phyloP scores from a whole-genome alignment of 116 monocot genomes.

The Iris pallida region DNA sequence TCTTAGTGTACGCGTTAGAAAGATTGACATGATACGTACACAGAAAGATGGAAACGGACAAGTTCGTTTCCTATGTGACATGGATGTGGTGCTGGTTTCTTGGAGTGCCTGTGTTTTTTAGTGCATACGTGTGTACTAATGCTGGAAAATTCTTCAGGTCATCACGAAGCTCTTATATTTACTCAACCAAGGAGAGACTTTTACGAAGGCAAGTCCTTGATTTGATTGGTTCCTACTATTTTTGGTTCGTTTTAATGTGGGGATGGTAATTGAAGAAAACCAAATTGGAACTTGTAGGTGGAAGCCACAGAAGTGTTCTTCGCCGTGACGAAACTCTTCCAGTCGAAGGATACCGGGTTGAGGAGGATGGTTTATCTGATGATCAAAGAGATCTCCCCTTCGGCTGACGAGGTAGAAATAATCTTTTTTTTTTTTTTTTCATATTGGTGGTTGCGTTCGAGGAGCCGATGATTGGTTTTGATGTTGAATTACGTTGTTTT shows the following conservation, averaged over 20 bases:
- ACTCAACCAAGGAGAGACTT: slow-evolving; percentile 94
- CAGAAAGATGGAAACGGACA: neutral
- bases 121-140: neutral
- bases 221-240: neutral
- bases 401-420: slow-evolving; percentile 79
- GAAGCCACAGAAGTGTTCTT: slow-evolving; percentile 98
- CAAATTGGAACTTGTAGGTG: slow-evolving; percentile 27
- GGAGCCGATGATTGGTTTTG: neutral
- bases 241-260: neutral
- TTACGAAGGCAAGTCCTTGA: slow-evolving; percentile 67
- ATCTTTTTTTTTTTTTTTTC: neutral
- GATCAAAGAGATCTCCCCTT: slow-evolving; percentile 97
- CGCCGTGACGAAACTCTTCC: slow-evolving; percentile 98
- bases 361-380: slow-evolving; percentile 98
- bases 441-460: neutral
- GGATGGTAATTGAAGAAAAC: neutral
- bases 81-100: too few species aligned
- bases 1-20: too few species aligned
- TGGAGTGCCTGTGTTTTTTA: too few species aligned
- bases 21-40: too few species aligned
- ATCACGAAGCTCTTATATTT: slow-evolving; percentile 92
- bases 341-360: slow-evolving; percentile 82
- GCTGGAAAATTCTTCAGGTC: slow-evolving; percentile 40
- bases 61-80: too few species aligned
- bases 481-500: slow-evolving; percentile 12